Percentiles rank a stretch among this genome's conserved stretches.
Evolutionary conservation across 495 filamentous ascomycete species (phyloP).

Genomic region (Glonium stellatum): DNA sequence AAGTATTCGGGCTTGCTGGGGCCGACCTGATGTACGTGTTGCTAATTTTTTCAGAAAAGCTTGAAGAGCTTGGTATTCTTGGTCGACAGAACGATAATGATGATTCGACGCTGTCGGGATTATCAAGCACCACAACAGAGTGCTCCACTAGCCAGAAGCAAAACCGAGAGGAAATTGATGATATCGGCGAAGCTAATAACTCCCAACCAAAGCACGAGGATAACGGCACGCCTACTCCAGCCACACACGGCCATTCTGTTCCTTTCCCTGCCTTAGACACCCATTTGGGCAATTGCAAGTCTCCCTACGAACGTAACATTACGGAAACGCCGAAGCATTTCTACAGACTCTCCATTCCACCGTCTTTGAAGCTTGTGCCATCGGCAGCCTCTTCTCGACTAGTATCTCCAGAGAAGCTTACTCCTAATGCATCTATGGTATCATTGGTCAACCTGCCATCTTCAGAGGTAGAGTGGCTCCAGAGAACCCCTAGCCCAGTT

Average conservation of each 20-base stretch:
- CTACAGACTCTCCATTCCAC: slow-evolving; percentile 19
- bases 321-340: background rate
- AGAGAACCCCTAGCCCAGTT: slow-evolving; percentile 23
- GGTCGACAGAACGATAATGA: background rate
- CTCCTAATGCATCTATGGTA: background rate
- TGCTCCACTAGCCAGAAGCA: background rate
- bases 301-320: background rate
- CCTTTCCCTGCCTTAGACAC: background rate
- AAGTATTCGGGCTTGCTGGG: background rate
- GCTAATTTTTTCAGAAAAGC: slow-evolving; percentile 5
- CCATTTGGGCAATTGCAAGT: background rate
- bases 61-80: slow-evolving; percentile 11
- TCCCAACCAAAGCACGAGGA: background rate
- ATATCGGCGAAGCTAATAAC: background rate
- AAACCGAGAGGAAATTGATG: background rate
- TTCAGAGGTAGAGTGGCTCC: slow-evolving; percentile 13
- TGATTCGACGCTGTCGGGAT: background rate
- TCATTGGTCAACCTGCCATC: slow-evolving; percentile 16
- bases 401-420: slow-evolving; percentile 10
- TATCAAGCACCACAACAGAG: background rate
- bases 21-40: background rate
- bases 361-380: slow-evolving; percentile 13
- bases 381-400: background rate
- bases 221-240: background rate
- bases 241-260: background rate